Conservation (phyloP, 768 basidiomycete species). For the Calocera cornea region DNA sequence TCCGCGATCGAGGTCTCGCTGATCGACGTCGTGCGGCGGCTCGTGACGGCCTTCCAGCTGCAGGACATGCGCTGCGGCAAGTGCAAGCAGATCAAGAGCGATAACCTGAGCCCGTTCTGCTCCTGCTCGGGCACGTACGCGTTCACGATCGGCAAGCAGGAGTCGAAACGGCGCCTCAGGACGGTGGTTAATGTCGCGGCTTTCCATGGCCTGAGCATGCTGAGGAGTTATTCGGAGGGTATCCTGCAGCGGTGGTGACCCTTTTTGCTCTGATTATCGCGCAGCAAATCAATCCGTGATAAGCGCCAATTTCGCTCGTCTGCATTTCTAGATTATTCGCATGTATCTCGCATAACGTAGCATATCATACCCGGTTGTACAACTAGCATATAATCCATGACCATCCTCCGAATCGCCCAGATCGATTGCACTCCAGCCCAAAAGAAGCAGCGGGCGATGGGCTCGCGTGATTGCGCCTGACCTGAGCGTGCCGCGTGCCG, state of each 20-base stretch:
- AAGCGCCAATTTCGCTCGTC: not conserved
- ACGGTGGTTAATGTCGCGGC: conserved; percentile 76
- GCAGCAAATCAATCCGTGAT: not conserved
- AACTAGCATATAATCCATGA: not conserved
- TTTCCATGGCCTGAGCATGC: conserved; percentile 50
- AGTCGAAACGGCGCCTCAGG: conserved; percentile 54
- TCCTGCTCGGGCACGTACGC: conserved; percentile 77
- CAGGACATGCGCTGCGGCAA: conserved; percentile 82
- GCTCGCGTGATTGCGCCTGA: too few species aligned
- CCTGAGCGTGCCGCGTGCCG: not conserved
- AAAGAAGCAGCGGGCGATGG: not conserved
- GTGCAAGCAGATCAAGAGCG: conserved; percentile 82
- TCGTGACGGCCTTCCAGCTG: conserved; percentile 65
- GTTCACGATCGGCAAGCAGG: conserved; percentile 56
- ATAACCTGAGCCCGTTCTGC: conserved; percentile 75
- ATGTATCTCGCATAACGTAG: not conserved
- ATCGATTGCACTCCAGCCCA: not conserved
- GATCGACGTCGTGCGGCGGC: conserved; percentile 54
- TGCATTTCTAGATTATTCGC: not conserved
- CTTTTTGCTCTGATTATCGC: too few species aligned
- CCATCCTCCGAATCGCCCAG: not conserved
- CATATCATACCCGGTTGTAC: not conserved
- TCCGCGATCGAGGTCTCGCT: conserved; percentile 72
- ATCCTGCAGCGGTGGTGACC: not conserved
- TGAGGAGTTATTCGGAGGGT: conserved; percentile 30